Base-by-base conservation (phyloP, 192 early-diverging fungal species). In the Linnemannia exigua region DNA sequence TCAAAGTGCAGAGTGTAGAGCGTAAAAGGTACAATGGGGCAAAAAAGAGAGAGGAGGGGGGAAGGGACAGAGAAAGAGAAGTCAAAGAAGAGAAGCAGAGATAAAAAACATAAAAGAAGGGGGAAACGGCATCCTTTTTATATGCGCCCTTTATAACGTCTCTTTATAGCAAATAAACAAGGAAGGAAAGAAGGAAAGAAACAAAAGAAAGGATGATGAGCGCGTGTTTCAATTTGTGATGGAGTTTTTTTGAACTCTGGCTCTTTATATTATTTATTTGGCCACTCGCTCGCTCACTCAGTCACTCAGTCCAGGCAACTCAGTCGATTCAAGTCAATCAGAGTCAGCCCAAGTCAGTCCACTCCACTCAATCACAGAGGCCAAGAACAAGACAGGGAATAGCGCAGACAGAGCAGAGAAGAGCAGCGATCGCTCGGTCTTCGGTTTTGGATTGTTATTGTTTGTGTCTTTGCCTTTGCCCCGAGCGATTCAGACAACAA, bases 61-160 rank as follows among this genome's bases (percentile, higher is more conserved):
- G 15, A 17, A 31, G 9, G 20, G 20, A 2, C 25, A 25, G 28
- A 14, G 12, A 14, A 28, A 25, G 14, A 2, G 28, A 3, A 31
- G 28, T 14, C 25, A 15, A 61, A 31, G 28, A 15, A 63, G 14
- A 63, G 38, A 38, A 41, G 17, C n/a, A 38, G 14, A 17, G 15
- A 41, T 15, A 75, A 75, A 61, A 68, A 36, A 46, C 25, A 46
- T 46, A 69, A 69, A 69, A 31, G 36, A 69, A 37, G 67, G 67
- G 36, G 37, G 19, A 22, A n/a, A 41, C 12, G 70, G 12, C 58
- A 25, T 63, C 58, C 28, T 63, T 63, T 63, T 15, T 31, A 63
- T 63, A 63, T 15, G 12, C 58, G 28, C 22, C 28, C 25, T 12
- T 3, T 12, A 12, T 4, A 14, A 14, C 25, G 25, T 63, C 58